Conservation (phyloP, 257 asterid genomes). For the Nicotiana attenuata region DNA sequence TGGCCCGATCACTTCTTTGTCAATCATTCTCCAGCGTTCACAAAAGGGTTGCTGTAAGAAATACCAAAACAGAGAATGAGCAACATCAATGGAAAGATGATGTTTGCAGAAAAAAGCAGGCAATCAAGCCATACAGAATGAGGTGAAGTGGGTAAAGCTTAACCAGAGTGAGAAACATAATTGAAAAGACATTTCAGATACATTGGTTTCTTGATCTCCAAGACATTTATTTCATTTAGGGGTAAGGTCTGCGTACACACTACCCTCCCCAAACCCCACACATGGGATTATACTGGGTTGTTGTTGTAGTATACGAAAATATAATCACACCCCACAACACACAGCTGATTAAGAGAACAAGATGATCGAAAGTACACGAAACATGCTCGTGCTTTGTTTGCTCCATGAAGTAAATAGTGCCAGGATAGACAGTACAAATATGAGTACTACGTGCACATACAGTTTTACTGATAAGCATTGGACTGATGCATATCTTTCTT, state of each 20-base stretch:
- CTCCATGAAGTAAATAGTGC: background rate
- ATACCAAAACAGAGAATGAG: conserved; percentile 4
- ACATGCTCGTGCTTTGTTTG: background rate
- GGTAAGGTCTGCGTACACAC: too few species aligned
- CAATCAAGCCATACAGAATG: background rate
- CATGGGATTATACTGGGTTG: too few species aligned
- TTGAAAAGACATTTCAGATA: background rate
- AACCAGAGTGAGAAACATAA: background rate
- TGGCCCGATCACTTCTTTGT: conserved; percentile 89
- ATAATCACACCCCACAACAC: background rate
- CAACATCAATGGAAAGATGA: background rate
- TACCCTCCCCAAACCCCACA: too few species aligned
- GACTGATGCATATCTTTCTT: background rate
- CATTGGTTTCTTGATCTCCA: background rate
- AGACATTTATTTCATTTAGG: background rate
- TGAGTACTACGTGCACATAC: background rate
- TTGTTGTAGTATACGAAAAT: background rate
- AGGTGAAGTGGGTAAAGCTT: background rate
- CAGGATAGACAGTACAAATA: background rate
- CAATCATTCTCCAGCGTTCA: conserved; percentile 97
- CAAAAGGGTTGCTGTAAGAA: conserved; percentile 66
- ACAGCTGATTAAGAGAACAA: background rate
- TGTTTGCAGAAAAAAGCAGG: background rate
- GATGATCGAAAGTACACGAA: background rate
- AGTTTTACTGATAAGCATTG: background rate